These are phyloP conservation scores for Aureobasidium sp. DNA, from an alignment of 2,329 filamentous ascomycete species.

Conservation along the genomic window DNA sequence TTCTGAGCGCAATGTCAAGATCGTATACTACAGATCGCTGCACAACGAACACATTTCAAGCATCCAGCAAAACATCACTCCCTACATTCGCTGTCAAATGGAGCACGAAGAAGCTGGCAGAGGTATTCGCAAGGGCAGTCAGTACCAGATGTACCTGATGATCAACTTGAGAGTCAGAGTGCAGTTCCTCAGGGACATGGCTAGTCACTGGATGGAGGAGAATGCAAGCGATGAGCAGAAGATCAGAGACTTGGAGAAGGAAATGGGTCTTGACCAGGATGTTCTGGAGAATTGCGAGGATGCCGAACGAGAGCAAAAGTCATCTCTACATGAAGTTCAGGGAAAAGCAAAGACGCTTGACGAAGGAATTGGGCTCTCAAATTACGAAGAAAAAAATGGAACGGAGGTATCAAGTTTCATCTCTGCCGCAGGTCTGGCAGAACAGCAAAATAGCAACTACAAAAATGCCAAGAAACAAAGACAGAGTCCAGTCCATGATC, in stretches of 20 bases:
- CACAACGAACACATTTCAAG: not conserved
- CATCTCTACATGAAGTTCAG: not conserved
- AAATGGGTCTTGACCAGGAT: not conserved
- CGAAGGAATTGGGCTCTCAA: no score
- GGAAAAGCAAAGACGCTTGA: not conserved
- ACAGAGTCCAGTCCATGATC: not conserved
- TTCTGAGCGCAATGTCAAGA: constrained; percentile 1
- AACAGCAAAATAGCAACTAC: not conserved
- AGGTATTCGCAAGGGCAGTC: constrained; percentile 4
- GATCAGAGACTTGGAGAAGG: not conserved
- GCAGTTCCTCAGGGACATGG: not conserved
- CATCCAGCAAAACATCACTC: not conserved
- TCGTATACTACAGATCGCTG: not conserved
- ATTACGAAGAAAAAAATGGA: not conserved
- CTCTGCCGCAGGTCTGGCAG: not conserved
- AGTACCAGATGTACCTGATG: constrained; percentile 10
- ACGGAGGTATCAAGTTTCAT: not conserved
- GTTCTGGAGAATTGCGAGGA: no score
- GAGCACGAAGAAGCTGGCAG: not conserved
- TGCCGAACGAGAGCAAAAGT: not conserved
- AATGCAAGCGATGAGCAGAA: not conserved
- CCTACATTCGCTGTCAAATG: not conserved
- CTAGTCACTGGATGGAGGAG: not conserved
- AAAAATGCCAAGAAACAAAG: no score
- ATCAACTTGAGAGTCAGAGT: constrained; percentile 7